phyloP scores from a whole-genome alignment of 495 filamentous ascomycete species.

The Aspergillus bridgeri region DNA sequence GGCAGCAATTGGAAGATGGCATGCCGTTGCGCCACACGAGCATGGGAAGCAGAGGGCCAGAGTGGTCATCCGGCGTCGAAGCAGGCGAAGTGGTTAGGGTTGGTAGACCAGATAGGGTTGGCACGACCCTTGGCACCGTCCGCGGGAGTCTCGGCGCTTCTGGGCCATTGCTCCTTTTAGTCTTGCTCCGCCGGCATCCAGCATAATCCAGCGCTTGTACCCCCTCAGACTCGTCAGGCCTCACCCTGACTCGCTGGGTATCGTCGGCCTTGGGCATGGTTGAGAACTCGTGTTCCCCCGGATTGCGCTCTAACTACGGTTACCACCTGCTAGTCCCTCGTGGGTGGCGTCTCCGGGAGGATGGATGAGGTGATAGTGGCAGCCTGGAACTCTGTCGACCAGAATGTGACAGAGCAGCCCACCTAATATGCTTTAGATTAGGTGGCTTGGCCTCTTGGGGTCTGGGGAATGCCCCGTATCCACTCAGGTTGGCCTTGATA shows the following conservation, averaged over 20 bases:
- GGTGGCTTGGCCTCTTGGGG: neutral
- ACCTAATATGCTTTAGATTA: neutral
- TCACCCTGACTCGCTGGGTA: neutral
- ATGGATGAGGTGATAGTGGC: neutral
- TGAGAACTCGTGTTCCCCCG: neutral
- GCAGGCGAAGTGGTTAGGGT: conserved; percentile 4
- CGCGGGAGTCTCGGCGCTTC: conserved; percentile 10
- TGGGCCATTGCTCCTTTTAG: conserved; percentile 6
- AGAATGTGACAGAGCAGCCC: neutral
- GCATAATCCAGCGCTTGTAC: neutral
- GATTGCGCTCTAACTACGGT: neutral
- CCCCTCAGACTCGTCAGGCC: neutral
- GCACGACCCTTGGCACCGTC: conserved; percentile 1
- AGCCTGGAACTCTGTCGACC: neutral
- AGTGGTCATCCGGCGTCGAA: neutral
- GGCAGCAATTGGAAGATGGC: neutral
- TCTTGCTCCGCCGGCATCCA: conserved; percentile 4
- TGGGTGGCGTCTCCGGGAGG: too few relatives aligned
- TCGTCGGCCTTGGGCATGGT: neutral
- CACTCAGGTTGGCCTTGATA: neutral
- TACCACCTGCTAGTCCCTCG: too few relatives aligned
- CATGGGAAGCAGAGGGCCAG: neutral
- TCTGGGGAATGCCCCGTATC: neutral
- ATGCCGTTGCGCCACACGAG: conserved; percentile 4
- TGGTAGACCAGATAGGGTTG: neutral